Evolutionary conservation across 2,329 filamentous ascomycete genomes (phyloP).

Genomic region (Setomelanomma holmii): DNA sequence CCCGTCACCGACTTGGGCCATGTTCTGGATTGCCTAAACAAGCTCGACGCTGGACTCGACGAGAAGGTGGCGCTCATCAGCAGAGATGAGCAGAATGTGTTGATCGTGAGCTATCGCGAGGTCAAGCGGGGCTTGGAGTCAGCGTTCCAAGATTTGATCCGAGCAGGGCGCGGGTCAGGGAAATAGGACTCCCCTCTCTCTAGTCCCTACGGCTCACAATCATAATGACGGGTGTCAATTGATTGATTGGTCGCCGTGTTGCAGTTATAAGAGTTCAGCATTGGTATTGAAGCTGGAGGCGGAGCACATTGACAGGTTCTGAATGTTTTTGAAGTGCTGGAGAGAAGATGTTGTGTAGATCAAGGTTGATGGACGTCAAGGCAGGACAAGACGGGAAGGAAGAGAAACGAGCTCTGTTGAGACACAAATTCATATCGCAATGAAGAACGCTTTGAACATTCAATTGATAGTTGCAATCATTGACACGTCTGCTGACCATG

Average conservation of each 20-base stretch:
- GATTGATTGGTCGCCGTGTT: not conserved
- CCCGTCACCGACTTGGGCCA: slow-evolving; percentile 87
- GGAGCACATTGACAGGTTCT: too few species aligned
- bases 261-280: too few species aligned
- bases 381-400: not conserved
- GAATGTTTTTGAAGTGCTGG: too few species aligned
- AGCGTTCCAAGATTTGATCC: slow-evolving; percentile 64
- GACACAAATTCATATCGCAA: slow-evolving; percentile 6
- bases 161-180: slow-evolving; percentile 39
- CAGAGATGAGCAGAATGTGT: slow-evolving; percentile 86
- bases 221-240: not conserved
- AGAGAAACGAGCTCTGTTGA: not conserved
- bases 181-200: slow-evolving; percentile 31
- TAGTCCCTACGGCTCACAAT: slow-evolving; percentile 14
- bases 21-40: slow-evolving; percentile 85
- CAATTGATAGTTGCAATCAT: too few species aligned
- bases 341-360: slow-evolving; percentile 1
- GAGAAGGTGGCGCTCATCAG: slow-evolving; percentile 87
- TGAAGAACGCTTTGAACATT: not conserved
- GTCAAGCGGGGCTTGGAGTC: slow-evolving; percentile 71
- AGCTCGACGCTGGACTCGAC: slow-evolving; percentile 86
- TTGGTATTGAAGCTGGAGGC: too few species aligned
- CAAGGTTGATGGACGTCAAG: not conserved
- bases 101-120: slow-evolving; percentile 90
- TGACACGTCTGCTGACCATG: too few species aligned